phyloP scores from a whole-genome alignment of 2,329 filamentous ascomycete genomes.

The Calonectria leucothoes region DNA sequence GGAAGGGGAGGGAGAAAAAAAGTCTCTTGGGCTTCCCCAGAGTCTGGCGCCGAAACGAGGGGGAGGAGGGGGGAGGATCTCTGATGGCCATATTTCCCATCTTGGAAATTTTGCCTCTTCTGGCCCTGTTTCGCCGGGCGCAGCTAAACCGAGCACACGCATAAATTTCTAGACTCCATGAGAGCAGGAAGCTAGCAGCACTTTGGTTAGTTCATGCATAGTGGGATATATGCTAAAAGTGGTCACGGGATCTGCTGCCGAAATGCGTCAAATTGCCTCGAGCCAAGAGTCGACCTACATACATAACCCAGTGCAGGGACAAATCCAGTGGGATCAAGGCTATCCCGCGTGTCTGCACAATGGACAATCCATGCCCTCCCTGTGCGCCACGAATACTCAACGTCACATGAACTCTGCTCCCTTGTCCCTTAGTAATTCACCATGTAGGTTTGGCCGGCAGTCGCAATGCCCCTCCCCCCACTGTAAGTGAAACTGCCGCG shows the following conservation, averaged over 20 bases:
- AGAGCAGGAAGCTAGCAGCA: not conserved
- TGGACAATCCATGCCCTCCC: not conserved
- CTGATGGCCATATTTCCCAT: conserved; percentile 1
- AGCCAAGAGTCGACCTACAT: not conserved
- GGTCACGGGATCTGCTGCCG: not conserved
- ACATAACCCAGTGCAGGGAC: not conserved
- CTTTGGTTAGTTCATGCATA: not conserved
- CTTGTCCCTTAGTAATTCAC: not conserved
- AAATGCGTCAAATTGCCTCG: not conserved
- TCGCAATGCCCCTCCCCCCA: conserved; percentile 1
- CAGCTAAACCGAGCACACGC: not conserved
- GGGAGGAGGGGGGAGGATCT: not conserved
- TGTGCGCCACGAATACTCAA: conserved; percentile 9
- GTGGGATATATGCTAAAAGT: not conserved
- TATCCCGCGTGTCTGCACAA: not conserved
- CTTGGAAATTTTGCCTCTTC: conserved; percentile 19
- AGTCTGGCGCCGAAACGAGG: conserved; percentile 1
- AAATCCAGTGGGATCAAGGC: not conserved
- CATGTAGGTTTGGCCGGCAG: not conserved
- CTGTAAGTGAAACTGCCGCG: conserved; percentile 7
- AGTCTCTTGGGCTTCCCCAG: conserved; percentile 6
- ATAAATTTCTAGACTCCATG: not conserved
- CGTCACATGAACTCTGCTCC: conserved; percentile 7
- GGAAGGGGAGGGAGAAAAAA: not conserved
- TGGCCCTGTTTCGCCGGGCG: conserved; percentile 4